Percentiles rank a stretch among this genome's conserved stretches.
These are phyloP conservation scores for Vitis hybrid DNA, from an alignment of 177 flowering plant genomes.

Conservation along the genomic window DNA sequence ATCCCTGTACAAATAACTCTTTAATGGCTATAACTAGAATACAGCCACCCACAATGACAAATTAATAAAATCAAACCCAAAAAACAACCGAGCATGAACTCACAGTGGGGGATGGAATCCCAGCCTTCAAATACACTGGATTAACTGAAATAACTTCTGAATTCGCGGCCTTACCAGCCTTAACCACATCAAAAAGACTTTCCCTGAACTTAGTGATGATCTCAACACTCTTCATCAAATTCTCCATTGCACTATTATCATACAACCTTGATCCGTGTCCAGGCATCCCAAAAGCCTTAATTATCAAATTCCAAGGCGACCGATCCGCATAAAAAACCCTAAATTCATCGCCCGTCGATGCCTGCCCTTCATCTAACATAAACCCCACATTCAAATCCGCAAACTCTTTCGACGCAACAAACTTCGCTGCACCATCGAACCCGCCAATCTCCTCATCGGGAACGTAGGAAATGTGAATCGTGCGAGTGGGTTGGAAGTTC, in stretches of 20 bases:
- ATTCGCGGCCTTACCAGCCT: slow-evolving; percentile 64
- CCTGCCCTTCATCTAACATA: slow-evolving; percentile 91
- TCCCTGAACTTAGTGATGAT: slow-evolving; percentile 60
- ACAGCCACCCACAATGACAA: neutral
- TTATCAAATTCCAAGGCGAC: slow-evolving; percentile 59
- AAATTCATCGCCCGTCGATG: slow-evolving; percentile 54
- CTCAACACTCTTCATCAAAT: slow-evolving; percentile 88
- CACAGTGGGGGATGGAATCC: slow-evolving; percentile 63
- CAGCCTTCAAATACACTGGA: slow-evolving; percentile 79
- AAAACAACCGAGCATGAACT: slow-evolving; percentile 18
- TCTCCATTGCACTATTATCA: slow-evolving; percentile 86
- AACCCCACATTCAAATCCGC: slow-evolving; percentile 72
- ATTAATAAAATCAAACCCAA: neutral
- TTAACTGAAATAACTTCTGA: slow-evolving; percentile 88
- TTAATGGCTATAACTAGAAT: slow-evolving; percentile 1
- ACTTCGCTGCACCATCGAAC: slow-evolving; percentile 56
- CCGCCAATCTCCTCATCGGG: slow-evolving; percentile 98
- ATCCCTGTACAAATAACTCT: slow-evolving; percentile 48
- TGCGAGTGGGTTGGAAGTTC: slow-evolving; percentile 38
- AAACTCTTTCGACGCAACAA: slow-evolving; percentile 59
- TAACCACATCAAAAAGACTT: slow-evolving; percentile 72
- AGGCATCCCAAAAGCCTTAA: slow-evolving; percentile 71
- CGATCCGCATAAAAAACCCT: slow-evolving; percentile 91
- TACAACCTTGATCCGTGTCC: slow-evolving; percentile 90
- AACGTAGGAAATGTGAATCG: slow-evolving; percentile 64